Evolutionary conservation across 768 basidiomycete species (phyloP).

Genomic region (Suillus bovinus): DNA sequence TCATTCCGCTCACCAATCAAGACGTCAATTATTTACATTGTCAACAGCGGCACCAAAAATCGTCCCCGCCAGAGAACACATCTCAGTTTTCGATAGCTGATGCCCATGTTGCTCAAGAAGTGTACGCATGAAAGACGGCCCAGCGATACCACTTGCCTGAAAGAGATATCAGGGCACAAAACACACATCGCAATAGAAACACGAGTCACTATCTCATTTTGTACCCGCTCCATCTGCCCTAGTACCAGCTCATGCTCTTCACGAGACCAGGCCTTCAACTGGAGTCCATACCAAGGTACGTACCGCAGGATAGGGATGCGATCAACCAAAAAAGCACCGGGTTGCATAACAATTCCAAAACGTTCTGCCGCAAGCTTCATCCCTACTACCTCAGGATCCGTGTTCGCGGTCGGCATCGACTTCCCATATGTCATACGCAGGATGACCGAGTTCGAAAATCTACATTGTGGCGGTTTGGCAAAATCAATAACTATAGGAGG

Average conservation of each 20-base stretch:
- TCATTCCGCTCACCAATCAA: neutral
- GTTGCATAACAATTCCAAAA: constrained; percentile 24
- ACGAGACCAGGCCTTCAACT: constrained; percentile 49
- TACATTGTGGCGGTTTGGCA: neutral
- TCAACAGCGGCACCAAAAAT: constrained; percentile 63
- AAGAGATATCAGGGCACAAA: neutral
- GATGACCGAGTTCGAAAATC: constrained; percentile 52
- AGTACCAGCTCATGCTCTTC: constrained; percentile 53
- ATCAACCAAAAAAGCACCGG: constrained; percentile 32
- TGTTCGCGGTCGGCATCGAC: constrained; percentile 45
- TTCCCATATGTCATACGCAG: constrained; percentile 48
- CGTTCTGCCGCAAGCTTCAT: constrained; percentile 23
- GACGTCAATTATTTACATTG: constrained; percentile 29
- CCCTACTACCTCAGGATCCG: constrained; percentile 16
- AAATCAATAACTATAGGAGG: neutral
- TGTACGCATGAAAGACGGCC: constrained; percentile 46
- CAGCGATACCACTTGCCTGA: constrained; percentile 12
- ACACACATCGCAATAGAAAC: neutral
- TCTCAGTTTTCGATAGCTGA: constrained; percentile 49
- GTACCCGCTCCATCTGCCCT: constrained; percentile 43
- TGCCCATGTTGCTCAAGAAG: constrained; percentile 49
- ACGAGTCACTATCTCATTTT: constrained; percentile 37
- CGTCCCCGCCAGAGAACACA: constrained; percentile 54
- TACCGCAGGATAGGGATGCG: constrained; percentile 33
- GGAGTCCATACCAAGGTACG: constrained; percentile 57